Evolutionary conservation across 2,329 filamentous ascomycete genomes (phyloP).

Genomic region (Periglandula ipomoeae): DNA sequence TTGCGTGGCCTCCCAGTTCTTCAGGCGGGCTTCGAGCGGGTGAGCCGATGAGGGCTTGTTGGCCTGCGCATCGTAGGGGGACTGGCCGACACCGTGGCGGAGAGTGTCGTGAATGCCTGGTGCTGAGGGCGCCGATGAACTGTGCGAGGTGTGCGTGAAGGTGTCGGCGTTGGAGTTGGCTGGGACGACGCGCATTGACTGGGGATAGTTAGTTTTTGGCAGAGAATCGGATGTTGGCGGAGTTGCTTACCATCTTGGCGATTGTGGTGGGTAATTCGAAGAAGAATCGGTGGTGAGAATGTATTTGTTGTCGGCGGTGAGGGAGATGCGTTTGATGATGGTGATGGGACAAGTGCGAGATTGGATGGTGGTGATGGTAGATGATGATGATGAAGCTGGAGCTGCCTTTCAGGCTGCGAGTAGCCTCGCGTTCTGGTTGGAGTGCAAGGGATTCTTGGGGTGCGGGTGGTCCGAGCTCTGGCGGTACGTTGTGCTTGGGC

Average conservation of each 20-base stretch:
- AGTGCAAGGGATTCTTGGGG: neutral
- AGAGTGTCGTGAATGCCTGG: constrained; percentile 91
- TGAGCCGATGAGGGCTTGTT: constrained; percentile 53
- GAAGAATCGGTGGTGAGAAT: no score
- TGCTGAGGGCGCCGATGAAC: constrained; percentile 73
- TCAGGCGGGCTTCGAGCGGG: constrained; percentile 84
- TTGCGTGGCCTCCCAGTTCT: constrained; percentile 84
- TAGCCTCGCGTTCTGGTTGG: constrained; percentile 17
- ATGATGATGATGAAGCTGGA: constrained; percentile 7
- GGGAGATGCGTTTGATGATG: constrained; percentile 6
- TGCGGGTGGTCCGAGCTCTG: neutral
- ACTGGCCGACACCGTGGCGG: constrained; percentile 69
- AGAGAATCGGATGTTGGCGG: neutral
- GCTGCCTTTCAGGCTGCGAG: constrained; percentile 17
- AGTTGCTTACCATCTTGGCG: constrained; percentile 39
- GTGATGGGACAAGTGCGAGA: constrained; percentile 2
- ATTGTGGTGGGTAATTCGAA: neutral
- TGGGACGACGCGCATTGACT: constrained; percentile 89
- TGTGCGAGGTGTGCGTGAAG: constrained; percentile 53
- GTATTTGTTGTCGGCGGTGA: no score
- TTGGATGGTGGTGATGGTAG: neutral
- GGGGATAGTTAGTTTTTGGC: constrained; percentile 14
- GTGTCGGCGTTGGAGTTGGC: constrained; percentile 54
- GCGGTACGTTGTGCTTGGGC: constrained; percentile 1
- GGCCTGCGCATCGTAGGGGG: constrained; percentile 37